Evolutionary conservation across 164 flowering plant species (phyloP), one percentile per base, ranked within the genome.

Genomic region (Umbellularia californica): DNA sequence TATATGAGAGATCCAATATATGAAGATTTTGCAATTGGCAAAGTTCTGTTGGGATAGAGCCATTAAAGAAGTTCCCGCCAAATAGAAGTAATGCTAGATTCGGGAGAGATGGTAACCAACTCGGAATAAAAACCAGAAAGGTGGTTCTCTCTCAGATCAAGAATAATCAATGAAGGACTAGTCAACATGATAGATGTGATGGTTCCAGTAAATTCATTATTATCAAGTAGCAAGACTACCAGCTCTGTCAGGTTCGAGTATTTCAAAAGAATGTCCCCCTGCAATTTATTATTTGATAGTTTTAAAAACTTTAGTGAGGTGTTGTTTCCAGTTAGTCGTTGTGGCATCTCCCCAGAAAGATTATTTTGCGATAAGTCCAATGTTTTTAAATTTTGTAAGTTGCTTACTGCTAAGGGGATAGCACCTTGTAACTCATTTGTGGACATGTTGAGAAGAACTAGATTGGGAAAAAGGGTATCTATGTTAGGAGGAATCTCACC

Each of bases 381-480:
- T 14, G 2, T 11, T 1, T 0, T 2, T 17, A 66, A 25, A 2
- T 9, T 4, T 1, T 23, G 9, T 19, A 25, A 19, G 1, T 58
- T 33, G 30, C 41, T 22, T 0, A n/a, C 17, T 3, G 41, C 69
- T 0, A n/a, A n/a, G 23, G 77, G 73, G 12, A 75, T 70, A 6
- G 14, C 60, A 62, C 72, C 77, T 47, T 70, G 60, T 2, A 75
- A 24, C 17, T 33, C 17, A 41, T 70, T 75, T 60, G 23, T 25
- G 23, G 73, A 70, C 58, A 63, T 35, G 55, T 75, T 70, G 13
- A 75, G 27, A 52, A 3, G 0, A 0, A 3, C 68, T 30, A 75
- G 25, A 17, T 62, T 22, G 7, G 77, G 72, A 60, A 75, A 22
- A 24, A 58, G 22, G 13, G 5, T 2, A 12, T 68, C 72, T 1